Evolutionary conservation across 768 basidiomycete genomes (phyloP).

Genomic region (Dentipellis fragilis): DNA sequence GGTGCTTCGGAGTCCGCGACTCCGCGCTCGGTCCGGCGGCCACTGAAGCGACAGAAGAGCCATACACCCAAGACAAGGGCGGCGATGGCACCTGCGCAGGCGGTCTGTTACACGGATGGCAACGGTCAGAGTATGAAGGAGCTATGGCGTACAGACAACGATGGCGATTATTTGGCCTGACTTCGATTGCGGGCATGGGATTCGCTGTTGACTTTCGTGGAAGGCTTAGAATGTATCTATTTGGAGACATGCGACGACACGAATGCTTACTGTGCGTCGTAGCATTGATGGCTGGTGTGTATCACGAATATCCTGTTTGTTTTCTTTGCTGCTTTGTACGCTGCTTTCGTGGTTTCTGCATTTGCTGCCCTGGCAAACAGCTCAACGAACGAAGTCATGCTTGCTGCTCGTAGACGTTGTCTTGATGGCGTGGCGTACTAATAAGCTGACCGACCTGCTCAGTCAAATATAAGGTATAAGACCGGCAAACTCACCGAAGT

Average conservation of each 20-base stretch:
- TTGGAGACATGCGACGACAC: no score
- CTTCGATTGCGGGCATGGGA: background rate
- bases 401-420: background rate
- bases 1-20: no score
- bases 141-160: background rate
- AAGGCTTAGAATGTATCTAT: background rate
- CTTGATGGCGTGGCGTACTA: background rate
- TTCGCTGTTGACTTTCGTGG: background rate
- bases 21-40: no score
- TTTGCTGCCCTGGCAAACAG: background rate
- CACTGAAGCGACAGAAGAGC: no score
- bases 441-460: background rate
- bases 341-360: background rate
- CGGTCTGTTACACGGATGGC: no score
- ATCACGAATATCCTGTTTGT: background rate
- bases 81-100: no score
- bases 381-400: background rate
- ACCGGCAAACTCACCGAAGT: no score
- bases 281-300: background rate
- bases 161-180: background rate
- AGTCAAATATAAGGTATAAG: background rate
- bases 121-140: no score
- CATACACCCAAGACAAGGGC: no score
- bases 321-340: background rate
- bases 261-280: background rate